Base-by-base conservation (phyloP, 352 stramenopile species). In the Phytopythium sindhum region DNA sequence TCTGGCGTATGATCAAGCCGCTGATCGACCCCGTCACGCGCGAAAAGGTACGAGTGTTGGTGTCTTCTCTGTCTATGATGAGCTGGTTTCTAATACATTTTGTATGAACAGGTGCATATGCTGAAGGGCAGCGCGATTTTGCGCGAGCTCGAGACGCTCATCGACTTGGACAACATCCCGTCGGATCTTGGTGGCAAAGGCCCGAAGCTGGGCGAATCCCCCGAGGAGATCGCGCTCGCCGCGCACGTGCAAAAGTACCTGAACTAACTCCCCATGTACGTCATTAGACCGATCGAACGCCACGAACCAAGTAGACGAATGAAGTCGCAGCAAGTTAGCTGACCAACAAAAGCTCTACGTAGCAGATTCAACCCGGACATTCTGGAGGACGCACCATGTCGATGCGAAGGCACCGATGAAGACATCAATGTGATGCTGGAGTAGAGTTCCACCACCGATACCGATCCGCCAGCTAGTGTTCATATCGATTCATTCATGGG, bases 1-100 rank as follows among this genome's bases (percentile, higher is more conserved):
- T 98, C 47, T 98, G 95, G 81, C 92, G 91, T 55, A 86, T 98
- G 61, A 86, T 98, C 54, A 97, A 96, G 75, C 94, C 95, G 24
- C 61, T 98, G 45, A 88, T 98, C 60, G 85, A 97, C 60, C 93
- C 96, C 31, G 93, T 96, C 12, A 98, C 95, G n/a, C 88, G 91
- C 63, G 80, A 97, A 59, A 98, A 98, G 80, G 96, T 98, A 44
- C 28, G 66, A 45, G 0, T 15, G 3, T 48, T 2, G n/a, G n/a
- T 57, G 17, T 24, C 35, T 55, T 42, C 39, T 31, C 19, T 12
- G 42, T 21, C 12, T 26, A 35, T 28, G 53, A 17, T 10, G 35
- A 39, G 21, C 6, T 26, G 23, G n/a, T 63, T 6, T 64, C 24
- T 57, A 31, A 37, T 37, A 9, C 39, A 26, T 0, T 48, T 6